A percentile compares a stretch with the other conserved stretches of the same genome.
phyloP scores from a whole-genome alignment of 176 grass and related monocot genomes.

The Poa pratensis region DNA sequence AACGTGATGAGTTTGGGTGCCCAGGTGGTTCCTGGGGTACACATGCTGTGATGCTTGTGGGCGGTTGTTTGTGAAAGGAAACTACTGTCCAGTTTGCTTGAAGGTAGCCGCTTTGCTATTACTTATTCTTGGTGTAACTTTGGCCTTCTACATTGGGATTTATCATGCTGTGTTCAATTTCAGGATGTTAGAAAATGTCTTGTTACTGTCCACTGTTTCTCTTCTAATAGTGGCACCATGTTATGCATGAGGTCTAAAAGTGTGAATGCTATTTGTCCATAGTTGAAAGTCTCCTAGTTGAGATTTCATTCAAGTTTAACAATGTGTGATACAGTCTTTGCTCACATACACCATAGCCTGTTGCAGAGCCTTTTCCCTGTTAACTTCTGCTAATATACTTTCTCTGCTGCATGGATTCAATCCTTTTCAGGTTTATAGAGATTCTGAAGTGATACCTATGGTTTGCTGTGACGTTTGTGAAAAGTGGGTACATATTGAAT shows the following conservation, averaged over 20 bases:
- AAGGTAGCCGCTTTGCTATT: slow-evolving; percentile 61
- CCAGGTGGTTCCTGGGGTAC: slow-evolving; percentile 99
- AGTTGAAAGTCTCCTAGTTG: slow-evolving; percentile 23
- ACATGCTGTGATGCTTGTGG: slow-evolving; percentile 99
- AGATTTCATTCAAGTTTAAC: slow-evolving; percentile 12
- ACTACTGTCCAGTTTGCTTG: slow-evolving; percentile 97
- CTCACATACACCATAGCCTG: slow-evolving; percentile 20
- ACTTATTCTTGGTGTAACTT: slow-evolving; percentile 17
- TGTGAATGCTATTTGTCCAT: slow-evolving; percentile 16
- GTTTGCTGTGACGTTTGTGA: slow-evolving; percentile 97
- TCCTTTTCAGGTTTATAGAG: slow-evolving; percentile 92
- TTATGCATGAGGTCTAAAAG: slow-evolving; percentile 13
- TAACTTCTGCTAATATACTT: slow-evolving; percentile 32
- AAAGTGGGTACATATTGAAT: slow-evolving; percentile 97
- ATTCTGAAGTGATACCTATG: slow-evolving; percentile 98
- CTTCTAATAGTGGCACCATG: slow-evolving; percentile 31
- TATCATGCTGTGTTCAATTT: slow-evolving; percentile 10
- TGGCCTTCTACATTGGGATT: neutral
- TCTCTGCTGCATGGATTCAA: slow-evolving; percentile 12
- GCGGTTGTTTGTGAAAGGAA: slow-evolving; percentile 98
- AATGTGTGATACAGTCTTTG: neutral
- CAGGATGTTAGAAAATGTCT: neutral
- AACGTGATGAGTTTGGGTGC: slow-evolving; percentile 32
- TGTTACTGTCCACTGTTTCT: slow-evolving; percentile 1
- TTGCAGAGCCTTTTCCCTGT: slow-evolving; percentile 30